phyloP scores from a whole-genome alignment of 768 basidiomycete genomes.

The Leccinum ochraceum region DNA sequence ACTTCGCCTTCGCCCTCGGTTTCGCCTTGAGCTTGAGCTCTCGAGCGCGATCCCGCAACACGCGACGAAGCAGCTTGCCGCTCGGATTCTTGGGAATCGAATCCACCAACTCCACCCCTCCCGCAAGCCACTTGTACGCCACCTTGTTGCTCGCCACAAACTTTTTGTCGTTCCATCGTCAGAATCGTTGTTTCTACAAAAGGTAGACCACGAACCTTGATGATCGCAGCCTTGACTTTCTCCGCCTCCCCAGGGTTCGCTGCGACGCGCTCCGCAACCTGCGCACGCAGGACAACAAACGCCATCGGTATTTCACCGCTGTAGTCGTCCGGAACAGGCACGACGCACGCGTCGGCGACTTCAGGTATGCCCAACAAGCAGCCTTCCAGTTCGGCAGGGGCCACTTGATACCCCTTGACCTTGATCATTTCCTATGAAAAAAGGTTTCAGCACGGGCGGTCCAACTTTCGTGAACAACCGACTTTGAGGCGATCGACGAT shows the following conservation, averaged over 20 bases:
- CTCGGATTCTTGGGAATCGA: conserved; percentile 64
- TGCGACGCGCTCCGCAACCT: conserved; percentile 39
- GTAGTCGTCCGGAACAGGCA: conserved; percentile 67
- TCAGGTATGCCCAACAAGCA: conserved; percentile 62
- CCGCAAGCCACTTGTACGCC: conserved; percentile 58
- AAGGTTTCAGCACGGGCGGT: conserved; percentile 8
- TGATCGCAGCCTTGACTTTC: conserved; percentile 46
- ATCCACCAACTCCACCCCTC: conserved; percentile 57
- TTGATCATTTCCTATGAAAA: conserved; percentile 60
- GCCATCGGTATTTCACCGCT: conserved; percentile 74
- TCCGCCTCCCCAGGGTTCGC: conserved; percentile 30
- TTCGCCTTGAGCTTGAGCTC: conserved; percentile 23
- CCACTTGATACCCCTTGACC: conserved; percentile 72
- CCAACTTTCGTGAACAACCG: background rate
- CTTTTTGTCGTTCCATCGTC: conserved; percentile 29
- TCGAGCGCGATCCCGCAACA: conserved; percentile 53
- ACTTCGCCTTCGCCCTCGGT: conserved; percentile 28
- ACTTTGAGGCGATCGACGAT: conserved; percentile 68
- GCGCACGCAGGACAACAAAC: conserved; percentile 54
- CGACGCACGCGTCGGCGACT: conserved; percentile 62
- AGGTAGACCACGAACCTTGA: conserved; percentile 40
- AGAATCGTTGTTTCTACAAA: background rate
- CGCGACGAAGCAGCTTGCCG: conserved; percentile 55
- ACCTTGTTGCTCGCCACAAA: conserved; percentile 56
- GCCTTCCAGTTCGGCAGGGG: conserved; percentile 72